A percentile compares a stretch with the other conserved stretches of the same genome.
phyloP scores from a whole-genome alignment of 2,329 filamentous ascomycete species.

The Stemphylium vesicarium region DNA sequence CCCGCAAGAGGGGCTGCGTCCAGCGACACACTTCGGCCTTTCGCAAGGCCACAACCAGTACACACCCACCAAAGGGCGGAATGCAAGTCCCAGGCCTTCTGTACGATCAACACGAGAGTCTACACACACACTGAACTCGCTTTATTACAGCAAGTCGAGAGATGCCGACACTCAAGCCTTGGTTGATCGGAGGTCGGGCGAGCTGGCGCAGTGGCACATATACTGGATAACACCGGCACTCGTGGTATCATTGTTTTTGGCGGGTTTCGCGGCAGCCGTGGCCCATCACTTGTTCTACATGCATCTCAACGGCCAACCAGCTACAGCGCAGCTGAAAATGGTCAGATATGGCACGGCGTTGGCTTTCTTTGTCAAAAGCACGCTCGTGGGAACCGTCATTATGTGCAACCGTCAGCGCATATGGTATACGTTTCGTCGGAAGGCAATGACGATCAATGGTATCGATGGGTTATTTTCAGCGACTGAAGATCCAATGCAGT shows the following conservation, averaged over 20 bases:
- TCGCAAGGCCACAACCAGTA: conserved; percentile 25
- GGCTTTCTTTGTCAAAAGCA: conserved; percentile 48
- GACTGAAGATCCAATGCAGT: conserved; percentile 44
- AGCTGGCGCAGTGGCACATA: conserved; percentile 45
- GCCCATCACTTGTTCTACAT: conserved; percentile 47
- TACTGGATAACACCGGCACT: conserved; percentile 45
- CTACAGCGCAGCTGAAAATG: conserved; percentile 42
- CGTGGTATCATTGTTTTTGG: conserved; percentile 37
- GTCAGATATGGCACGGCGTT: conserved; percentile 47
- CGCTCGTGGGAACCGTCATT: conserved; percentile 42
- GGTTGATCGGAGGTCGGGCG: conserved; percentile 40
- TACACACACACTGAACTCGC: conserved; percentile 28
- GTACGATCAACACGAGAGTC: conserved; percentile 30
- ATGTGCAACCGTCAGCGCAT: conserved; percentile 48
- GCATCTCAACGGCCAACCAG: conserved; percentile 37
- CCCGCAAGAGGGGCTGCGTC: conserved; percentile 18
- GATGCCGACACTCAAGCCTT: conserved; percentile 44
- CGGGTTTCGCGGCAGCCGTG: conserved; percentile 40
- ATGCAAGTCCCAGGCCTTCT: conserved; percentile 20
- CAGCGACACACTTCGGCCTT: conserved; percentile 25
- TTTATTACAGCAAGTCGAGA: conserved; percentile 34
- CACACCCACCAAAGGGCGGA: conserved; percentile 23
- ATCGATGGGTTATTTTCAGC: conserved; percentile 49
- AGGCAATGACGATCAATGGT: conserved; percentile 47
- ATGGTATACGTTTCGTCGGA: conserved; percentile 46